These are phyloP conservation scores for Ogataea wickerhamii DNA, from an alignment of 805 yeast genomes.

Conservation along the genomic window DNA sequence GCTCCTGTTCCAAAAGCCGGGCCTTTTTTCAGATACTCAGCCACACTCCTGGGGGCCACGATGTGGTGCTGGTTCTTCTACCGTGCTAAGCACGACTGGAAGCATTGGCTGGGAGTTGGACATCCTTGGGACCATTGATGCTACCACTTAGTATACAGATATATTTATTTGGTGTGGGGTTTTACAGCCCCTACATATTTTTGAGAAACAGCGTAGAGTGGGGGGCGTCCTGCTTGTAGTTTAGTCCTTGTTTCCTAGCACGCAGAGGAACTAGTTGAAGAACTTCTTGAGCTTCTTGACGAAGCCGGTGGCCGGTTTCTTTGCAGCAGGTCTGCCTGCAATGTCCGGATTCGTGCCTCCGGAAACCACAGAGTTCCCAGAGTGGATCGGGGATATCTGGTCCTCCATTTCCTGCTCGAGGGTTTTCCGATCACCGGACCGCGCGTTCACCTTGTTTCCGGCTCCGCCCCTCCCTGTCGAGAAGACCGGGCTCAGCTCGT, in stretches of 20 bases:
- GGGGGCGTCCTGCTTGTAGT: too few species aligned
- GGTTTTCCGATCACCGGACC: constrained; percentile 33
- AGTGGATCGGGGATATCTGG: constrained; percentile 35
- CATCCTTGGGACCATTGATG: constrained; percentile 43
- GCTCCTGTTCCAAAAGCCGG: constrained; percentile 66
- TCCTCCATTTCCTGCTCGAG: constrained; percentile 41
- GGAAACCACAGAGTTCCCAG: constrained; percentile 9
- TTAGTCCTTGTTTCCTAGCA: too few species aligned
- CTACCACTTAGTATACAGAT: too few species aligned
- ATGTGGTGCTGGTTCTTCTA: constrained; percentile 89
- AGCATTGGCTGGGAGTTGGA: constrained; percentile 51
- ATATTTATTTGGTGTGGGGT: too few species aligned
- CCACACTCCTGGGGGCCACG: constrained; percentile 73
- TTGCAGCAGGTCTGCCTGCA: not conserved
- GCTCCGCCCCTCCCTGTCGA: constrained; percentile 59
- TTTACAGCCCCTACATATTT: too few species aligned
- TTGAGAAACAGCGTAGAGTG: too few species aligned
- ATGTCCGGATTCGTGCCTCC: not conserved
- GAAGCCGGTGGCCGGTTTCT: constrained; percentile 9
- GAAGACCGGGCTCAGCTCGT: constrained; percentile 37
- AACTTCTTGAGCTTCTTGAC: constrained; percentile 19
- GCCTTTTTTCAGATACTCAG: constrained; percentile 51
- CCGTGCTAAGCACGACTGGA: constrained; percentile 71
- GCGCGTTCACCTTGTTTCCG: constrained; percentile 47
- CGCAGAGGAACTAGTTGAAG: constrained; percentile 11